Evolutionary conservation across 306 rosid species (phyloP).

Genomic region (Trifolium repens): DNA sequence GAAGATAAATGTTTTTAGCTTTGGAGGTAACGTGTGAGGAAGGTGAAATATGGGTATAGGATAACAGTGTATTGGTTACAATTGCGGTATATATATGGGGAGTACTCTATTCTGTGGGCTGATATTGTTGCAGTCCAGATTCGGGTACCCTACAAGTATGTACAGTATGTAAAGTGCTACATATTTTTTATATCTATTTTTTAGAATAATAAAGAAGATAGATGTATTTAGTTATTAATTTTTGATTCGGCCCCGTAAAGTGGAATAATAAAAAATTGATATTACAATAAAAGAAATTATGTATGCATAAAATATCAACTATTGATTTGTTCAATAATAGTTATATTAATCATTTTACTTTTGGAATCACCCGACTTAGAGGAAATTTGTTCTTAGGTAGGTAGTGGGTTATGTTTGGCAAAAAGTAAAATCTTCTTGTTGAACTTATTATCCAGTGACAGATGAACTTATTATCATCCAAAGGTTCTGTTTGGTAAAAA

Average conservation of each 20-base stretch:
- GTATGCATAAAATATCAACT: too few species aligned
- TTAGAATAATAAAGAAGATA: constrained; percentile 20
- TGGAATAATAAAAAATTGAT: too few species aligned
- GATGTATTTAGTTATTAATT: constrained; percentile 25
- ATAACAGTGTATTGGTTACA: constrained; percentile 26
- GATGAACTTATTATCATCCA: too few species aligned
- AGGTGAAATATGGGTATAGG: constrained; percentile 37
- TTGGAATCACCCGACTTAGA: too few species aligned
- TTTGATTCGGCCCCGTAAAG: neutral
- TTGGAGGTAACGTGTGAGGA: constrained; percentile 37
- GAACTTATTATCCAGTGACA: too few species aligned
- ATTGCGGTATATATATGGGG: constrained; percentile 13
- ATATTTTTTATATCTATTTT: neutral
- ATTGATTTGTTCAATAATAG: too few species aligned
- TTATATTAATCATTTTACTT: too few species aligned
- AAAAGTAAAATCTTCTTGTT: too few species aligned
- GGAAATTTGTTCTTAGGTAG: too few species aligned
- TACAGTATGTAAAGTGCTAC: constrained; percentile 45
- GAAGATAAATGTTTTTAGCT: neutral
- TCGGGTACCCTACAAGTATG: constrained; percentile 28
- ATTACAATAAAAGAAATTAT: too few species aligned
- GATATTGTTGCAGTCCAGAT: constrained; percentile 24
- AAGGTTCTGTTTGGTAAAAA: too few species aligned
- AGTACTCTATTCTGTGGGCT: constrained; percentile 26
- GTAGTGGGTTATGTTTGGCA: too few species aligned